Percentiles rank a stretch among this genome's conserved stretches.
Evolutionary conservation across 345 rosid species (phyloP).

Genomic region (Lepidium aucheri): DNA sequence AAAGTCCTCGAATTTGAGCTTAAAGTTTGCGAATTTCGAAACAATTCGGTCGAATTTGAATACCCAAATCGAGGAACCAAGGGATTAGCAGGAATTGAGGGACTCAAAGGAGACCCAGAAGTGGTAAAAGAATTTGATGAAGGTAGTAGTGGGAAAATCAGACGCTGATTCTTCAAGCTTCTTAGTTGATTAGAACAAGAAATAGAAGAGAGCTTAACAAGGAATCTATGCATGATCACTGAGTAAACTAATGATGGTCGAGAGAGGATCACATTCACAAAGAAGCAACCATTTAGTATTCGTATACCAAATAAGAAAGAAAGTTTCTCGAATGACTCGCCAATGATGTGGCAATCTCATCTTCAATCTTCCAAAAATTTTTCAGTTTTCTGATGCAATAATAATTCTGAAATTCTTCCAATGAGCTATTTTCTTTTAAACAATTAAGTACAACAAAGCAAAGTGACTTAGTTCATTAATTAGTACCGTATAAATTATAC

Average conservation of each 20-base stretch:
- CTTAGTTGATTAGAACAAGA: conserved; percentile 15
- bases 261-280: not conserved
- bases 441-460: no score
- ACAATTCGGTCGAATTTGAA: not conserved
- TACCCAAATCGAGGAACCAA: conserved; percentile 13
- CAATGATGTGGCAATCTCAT: not conserved
- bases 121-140: conserved; percentile 1
- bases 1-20: conserved; percentile 17
- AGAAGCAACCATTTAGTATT: not conserved
- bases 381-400: not conserved
- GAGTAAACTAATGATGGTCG: not conserved
- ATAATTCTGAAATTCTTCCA: not conserved
- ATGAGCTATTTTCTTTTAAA: not conserved
- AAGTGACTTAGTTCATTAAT: no score
- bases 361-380: not conserved
- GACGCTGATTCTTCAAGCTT: conserved; percentile 10
- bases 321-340: not conserved
- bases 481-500: no score
- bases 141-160: conserved; percentile 2
- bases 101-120: conserved; percentile 11
- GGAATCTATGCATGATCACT: conserved; percentile 40
- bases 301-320: not conserved
- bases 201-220: conserved; percentile 14
- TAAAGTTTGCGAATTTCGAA: conserved; percentile 19
- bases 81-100: not conserved